Conservation (phyloP, 371 early-diverging fungal species). For the Actinomortierella wolfii region DNA sequence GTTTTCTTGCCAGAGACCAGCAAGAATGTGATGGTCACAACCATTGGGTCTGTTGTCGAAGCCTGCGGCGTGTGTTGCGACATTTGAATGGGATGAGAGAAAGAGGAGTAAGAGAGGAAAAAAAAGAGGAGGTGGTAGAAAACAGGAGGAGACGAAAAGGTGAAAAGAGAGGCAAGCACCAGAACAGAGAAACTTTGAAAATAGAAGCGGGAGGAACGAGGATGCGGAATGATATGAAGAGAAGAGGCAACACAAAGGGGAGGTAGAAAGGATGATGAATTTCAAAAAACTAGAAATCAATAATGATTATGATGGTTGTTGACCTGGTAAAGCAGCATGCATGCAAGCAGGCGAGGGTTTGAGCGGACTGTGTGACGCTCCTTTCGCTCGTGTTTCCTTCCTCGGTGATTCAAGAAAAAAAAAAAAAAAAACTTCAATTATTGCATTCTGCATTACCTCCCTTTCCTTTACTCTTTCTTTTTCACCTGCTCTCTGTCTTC, state of each 20-base stretch:
- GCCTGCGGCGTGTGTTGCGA: neutral
- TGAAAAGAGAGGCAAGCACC: neutral
- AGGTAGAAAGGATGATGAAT: constrained; percentile 3
- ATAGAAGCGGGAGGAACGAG: neutral
- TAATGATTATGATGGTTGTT: too few relatives aligned
- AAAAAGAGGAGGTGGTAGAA: neutral
- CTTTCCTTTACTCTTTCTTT: neutral
- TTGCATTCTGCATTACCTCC: neutral
- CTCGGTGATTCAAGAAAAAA: too few relatives aligned
- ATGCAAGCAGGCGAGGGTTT: neutral
- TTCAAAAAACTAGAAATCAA: too few relatives aligned
- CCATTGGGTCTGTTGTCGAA: constrained; percentile 11
- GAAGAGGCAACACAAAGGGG: neutral
- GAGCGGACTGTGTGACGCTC: neutral
- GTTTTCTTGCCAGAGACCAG: constrained; percentile 37
- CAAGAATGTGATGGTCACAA: constrained; percentile 29
- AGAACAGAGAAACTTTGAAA: neutral
- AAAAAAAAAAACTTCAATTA: too few relatives aligned
- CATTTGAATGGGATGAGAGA: neutral
- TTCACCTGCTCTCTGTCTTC: constrained; percentile 4
- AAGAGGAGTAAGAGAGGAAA: neutral
- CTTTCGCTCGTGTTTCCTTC: neutral
- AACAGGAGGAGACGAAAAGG: neutral
- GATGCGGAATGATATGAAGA: neutral
- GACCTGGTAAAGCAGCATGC: neutral